Conservation (phyloP, 306 rosid genomes). For the Neltuma alba region DNA sequence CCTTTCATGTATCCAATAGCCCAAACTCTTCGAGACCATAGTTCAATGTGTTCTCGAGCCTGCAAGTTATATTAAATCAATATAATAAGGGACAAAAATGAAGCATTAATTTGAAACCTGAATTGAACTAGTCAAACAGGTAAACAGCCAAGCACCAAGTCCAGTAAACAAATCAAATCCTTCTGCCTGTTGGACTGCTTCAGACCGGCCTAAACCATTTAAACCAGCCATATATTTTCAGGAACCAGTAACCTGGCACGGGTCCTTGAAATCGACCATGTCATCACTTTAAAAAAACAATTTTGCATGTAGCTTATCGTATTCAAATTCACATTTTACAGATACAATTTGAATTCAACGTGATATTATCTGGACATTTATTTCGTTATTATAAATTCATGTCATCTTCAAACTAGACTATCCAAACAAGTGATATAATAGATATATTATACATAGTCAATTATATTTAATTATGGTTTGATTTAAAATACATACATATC, state of each 20-base stretch:
- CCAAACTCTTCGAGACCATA: conserved; percentile 99
- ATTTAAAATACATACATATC: neutral
- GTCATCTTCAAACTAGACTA: too few relatives aligned
- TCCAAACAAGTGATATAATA: too few relatives aligned
- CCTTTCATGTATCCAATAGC: conserved; percentile 97
- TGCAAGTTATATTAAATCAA: conserved; percentile 45
- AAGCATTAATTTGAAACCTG: neutral
- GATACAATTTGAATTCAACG: too few relatives aligned
- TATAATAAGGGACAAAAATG: neutral
- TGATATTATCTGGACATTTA: too few relatives aligned
- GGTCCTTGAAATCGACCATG: neutral
- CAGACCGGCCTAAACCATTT: neutral
- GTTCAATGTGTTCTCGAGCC: conserved; percentile 97
- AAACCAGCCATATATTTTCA: neutral
- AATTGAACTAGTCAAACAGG: neutral
- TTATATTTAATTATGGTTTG: neutral
- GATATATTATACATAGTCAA: too few relatives aligned
- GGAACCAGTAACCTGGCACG: neutral
- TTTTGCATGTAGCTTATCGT: neutral
- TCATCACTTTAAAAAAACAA: neutral
- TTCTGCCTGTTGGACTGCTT: neutral
- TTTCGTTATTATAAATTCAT: too few relatives aligned
- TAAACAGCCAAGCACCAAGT: neutral
- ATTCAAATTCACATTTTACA: too few relatives aligned
- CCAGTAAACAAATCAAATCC: neutral